Evolutionary conservation across 495 filamentous ascomycete species (phyloP).

Genomic region (Aspergillus avenaceus): DNA sequence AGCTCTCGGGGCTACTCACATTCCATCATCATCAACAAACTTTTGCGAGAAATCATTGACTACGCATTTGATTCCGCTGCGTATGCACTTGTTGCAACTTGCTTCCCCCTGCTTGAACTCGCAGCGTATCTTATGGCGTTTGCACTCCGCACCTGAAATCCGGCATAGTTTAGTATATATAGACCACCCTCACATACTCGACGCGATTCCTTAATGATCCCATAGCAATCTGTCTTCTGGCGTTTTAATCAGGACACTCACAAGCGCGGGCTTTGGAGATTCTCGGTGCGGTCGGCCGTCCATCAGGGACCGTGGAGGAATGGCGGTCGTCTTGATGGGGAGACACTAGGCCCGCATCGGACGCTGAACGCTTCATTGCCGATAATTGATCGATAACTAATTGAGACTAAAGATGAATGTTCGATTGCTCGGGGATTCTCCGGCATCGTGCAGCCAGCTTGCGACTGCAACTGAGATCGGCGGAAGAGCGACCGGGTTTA

Average conservation of each 20-base stretch:
- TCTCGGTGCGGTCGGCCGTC: conserved; percentile 24
- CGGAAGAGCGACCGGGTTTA: neutral
- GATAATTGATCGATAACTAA: conserved; percentile 22
- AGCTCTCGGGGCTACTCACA: conserved; percentile 25
- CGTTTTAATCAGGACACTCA: conserved; percentile 17
- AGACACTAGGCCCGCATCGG: conserved; percentile 35
- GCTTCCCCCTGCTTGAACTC: conserved; percentile 40
- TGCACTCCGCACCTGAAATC: conserved; percentile 40
- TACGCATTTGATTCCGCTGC: conserved; percentile 45
- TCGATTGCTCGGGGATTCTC: conserved; percentile 37
- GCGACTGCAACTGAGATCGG: conserved; percentile 10
- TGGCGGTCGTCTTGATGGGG: conserved; percentile 21
- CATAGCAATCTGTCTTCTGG: neutral
- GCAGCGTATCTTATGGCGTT: conserved; percentile 46
- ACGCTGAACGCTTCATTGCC: conserved; percentile 40
- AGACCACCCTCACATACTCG: neutral
- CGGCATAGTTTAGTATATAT: conserved; percentile 4
- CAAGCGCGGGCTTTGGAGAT: conserved; percentile 48
- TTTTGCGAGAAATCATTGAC: conserved; percentile 49
- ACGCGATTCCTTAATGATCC: neutral
- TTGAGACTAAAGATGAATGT: conserved; percentile 5
- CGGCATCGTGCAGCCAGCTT: conserved; percentile 27
- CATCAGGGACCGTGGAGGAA: conserved; percentile 19
- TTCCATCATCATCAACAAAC: conserved; percentile 44
- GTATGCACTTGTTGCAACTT: conserved; percentile 42